Conservation (phyloP, 2,329 filamentous ascomycete genomes). For the Penicillium janthinellum region DNA sequence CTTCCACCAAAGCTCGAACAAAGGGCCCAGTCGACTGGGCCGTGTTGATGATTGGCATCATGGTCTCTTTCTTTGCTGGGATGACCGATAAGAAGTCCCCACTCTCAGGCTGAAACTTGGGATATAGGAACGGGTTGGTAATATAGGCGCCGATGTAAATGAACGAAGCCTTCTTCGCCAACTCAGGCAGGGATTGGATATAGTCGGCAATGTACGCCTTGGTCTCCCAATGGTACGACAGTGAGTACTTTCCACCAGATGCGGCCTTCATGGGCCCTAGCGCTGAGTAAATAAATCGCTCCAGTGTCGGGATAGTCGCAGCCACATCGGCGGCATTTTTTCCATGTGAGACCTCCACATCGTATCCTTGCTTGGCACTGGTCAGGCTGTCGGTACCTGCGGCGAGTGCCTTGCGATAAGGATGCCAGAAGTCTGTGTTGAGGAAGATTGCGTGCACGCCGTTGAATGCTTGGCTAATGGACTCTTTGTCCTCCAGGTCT, state of each 20-base stretch:
- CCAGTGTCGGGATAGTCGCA: conserved; percentile 45
- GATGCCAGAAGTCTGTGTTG: conserved; percentile 59
- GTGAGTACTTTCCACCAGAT: conserved; percentile 49
- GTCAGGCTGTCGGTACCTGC: background rate
- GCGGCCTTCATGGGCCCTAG: conserved; percentile 46
- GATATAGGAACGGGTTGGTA: background rate
- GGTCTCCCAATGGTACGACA: conserved; percentile 53
- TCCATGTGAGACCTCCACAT: conserved; percentile 55
- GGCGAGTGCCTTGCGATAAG: conserved; percentile 41
- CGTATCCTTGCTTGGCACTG: conserved; percentile 38
- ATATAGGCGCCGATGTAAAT: background rate
- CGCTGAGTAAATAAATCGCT: conserved; percentile 44
- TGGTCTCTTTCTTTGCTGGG: background rate
- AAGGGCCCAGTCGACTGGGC: conserved; percentile 47
- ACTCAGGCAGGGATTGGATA: conserved; percentile 31
- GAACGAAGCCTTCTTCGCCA: background rate
- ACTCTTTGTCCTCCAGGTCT: conserved; percentile 9
- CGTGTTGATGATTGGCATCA: background rate
- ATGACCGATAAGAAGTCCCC: background rate
- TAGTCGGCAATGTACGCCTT: conserved; percentile 55
- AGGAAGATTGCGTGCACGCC: conserved; percentile 57
- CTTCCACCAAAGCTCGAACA: conserved; percentile 46
- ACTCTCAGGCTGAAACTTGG: background rate
- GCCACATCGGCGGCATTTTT: conserved; percentile 60
- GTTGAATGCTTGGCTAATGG: conserved; percentile 34